Evolutionary conservation across 2,329 filamentous ascomycete species (phyloP).

Genomic region (Colletotrichum abscissum): DNA sequence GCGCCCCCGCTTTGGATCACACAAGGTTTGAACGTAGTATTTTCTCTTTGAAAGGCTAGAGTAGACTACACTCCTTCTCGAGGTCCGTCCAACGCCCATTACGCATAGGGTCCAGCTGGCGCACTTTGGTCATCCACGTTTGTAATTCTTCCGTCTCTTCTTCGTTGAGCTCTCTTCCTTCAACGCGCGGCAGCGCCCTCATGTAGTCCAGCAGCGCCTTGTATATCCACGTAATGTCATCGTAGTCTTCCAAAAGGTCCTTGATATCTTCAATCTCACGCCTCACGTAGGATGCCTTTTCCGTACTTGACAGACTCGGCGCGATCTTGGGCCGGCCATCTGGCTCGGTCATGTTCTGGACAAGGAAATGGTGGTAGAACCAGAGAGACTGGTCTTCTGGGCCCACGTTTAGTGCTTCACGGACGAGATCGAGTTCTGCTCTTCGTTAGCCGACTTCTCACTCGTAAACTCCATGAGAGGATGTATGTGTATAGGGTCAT

Average conservation of each 20-base stretch:
- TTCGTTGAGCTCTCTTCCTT: slow-evolving; percentile 51
- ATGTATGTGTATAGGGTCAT: rapidly evolving
- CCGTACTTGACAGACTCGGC: slow-evolving; percentile 67
- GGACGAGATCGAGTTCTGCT: slow-evolving; percentile 79
- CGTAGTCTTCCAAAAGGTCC: slow-evolving; percentile 70
- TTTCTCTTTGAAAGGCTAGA: background rate
- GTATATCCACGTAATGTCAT: slow-evolving; percentile 83
- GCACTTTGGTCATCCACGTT: slow-evolving; percentile 73
- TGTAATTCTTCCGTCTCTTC: slow-evolving; percentile 59
- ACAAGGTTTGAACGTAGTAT: background rate
- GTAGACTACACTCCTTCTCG: slow-evolving; percentile 46
- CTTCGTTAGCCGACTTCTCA: background rate
- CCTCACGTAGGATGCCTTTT: slow-evolving; percentile 74
- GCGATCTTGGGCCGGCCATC: slow-evolving; percentile 68
- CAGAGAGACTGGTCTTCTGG: slow-evolving; percentile 96
- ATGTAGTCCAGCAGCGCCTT: slow-evolving; percentile 85
- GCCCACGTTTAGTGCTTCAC: slow-evolving; percentile 84
- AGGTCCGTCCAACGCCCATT: slow-evolving; percentile 81
- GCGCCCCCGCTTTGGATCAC: background rate
- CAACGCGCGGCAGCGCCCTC: slow-evolving; percentile 65
- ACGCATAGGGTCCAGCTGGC: slow-evolving; percentile 78
- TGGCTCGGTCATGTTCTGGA: slow-evolving; percentile 72
- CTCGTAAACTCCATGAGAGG: background rate
- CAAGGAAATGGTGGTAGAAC: slow-evolving; percentile 94
- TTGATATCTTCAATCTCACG: slow-evolving; percentile 80